Evolutionary conservation across 805 yeast species (phyloP), one percentile per base, ranked within the genome.

Genomic region (Starmerella apis): DNA sequence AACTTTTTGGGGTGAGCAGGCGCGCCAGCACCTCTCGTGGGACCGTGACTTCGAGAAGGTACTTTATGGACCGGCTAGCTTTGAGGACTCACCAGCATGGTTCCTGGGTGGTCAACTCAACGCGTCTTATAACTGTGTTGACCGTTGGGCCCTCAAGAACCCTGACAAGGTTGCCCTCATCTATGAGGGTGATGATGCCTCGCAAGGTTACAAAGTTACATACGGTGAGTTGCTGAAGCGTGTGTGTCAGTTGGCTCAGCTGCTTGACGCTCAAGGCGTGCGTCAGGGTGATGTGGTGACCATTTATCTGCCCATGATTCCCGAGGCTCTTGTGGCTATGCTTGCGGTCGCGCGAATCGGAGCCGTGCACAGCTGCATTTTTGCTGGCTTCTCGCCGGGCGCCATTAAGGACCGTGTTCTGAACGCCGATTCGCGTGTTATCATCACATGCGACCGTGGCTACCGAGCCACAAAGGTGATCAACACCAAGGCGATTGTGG

Each of bases 271-370:
- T 51, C 80, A 87, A 77, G 98, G 98, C 50, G 90, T 90, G 59
- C 71, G 75, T 59, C 85, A 86, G 68, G 98, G 98, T 64, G 98
- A 90, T 65, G 84, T 94, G 24, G 97, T 90, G 51, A 97, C 96
- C 45, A 84, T 90, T 52, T 90, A 90, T 69, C 72, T 90, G 65
- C 98, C 98, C 63, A 90, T 92, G 98, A 88, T 88, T 54, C 94
- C 97, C 45, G 95, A 88, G 71, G 96, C 96, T 19, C 73, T 92
- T 54, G 79, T 92, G 50, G 83, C 98, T n/a, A 78, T 90, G 77
- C 74, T 90, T 63, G 98, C 98, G 43, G 81, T 87, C 63, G 84
- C 80, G 31, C 81, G 98, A 71, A 71, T 90, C 51, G 98, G 98
- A 65, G 98, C 98, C 30, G 73, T 90, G 48, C 98, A 90, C 69